phyloP scores from a whole-genome alignment of 768 basidiomycete genomes.

The Phylloporus sp. region DNA sequence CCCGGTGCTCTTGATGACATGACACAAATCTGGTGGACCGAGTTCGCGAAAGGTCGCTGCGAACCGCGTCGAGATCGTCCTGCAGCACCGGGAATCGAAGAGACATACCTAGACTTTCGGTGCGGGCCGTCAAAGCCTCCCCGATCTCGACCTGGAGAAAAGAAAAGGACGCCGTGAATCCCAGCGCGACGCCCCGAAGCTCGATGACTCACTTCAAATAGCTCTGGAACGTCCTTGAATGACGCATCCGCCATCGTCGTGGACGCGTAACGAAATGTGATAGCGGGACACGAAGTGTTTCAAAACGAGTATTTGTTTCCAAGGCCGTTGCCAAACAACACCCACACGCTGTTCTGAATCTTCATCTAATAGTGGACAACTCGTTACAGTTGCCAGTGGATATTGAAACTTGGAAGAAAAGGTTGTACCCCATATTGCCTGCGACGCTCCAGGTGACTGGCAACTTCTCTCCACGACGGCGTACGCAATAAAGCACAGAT shows the following conservation, averaged over 20 bases:
- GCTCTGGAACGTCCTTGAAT: conserved; percentile 92
- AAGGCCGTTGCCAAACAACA: conserved; percentile 27
- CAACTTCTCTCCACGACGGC: no score
- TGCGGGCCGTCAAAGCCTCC: conserved; percentile 83
- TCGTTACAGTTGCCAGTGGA: no score
- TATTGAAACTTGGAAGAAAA: no score
- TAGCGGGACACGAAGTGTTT: not conserved
- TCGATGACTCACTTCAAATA: conserved; percentile 72
- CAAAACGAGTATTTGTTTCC: conserved; percentile 16
- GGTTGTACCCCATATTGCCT: no score
- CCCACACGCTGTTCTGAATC: no score
- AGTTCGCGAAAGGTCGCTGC: conserved; percentile 93
- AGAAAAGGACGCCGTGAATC: not conserved
- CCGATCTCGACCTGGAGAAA: conserved; percentile 72
- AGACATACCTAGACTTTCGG: conserved; percentile 81
- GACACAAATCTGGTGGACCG: conserved; percentile 94
- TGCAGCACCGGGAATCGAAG: not conserved
- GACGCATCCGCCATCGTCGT: conserved; percentile 58
- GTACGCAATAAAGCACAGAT: no score
- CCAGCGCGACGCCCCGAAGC: not conserved
- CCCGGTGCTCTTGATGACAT: conserved; percentile 90
- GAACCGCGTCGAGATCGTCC: not conserved
- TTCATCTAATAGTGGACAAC: no score
- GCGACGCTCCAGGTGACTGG: no score
- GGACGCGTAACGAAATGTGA: conserved; percentile 2